Conservation (phyloP, 441 rosid genomes). For the Jatropha multifida region DNA sequence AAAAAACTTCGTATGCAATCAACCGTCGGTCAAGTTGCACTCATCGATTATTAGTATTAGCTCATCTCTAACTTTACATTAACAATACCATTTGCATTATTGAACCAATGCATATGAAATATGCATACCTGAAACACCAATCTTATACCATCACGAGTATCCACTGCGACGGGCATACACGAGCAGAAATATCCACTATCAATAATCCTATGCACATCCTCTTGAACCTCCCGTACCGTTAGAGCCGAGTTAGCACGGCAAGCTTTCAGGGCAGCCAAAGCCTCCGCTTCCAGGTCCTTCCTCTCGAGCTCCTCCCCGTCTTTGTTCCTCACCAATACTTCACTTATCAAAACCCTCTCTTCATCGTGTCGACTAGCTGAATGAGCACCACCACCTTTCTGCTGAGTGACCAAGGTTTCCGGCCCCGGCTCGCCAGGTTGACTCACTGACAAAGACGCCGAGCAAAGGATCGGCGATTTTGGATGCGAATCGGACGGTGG, state of each 20-base stretch:
- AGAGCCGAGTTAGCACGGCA: slow-evolving; percentile 82
- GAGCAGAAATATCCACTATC: slow-evolving; percentile 85
- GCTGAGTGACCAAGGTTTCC: slow-evolving; percentile 29
- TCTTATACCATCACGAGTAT: slow-evolving; percentile 81
- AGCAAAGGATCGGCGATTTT: slow-evolving; percentile 30
- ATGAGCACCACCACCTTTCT: slow-evolving; percentile 33
- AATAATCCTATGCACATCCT: slow-evolving; percentile 87
- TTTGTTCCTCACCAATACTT: slow-evolving; percentile 82
- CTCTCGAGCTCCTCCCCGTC: slow-evolving; percentile 93
- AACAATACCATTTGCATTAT: neutral
- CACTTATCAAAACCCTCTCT: slow-evolving; percentile 86
- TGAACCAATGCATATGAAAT: neutral
- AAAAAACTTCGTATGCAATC: too few species aligned
- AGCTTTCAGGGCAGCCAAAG: slow-evolving; percentile 71
- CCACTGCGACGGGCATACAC: slow-evolving; percentile 87
- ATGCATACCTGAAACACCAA: slow-evolving; percentile 75
- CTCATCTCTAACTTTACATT: too few species aligned
- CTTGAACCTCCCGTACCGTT: slow-evolving; percentile 79
- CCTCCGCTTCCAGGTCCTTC: slow-evolving; percentile 86
- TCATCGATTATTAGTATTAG: too few species aligned
- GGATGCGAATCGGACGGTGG: neutral
- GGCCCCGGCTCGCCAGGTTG: slow-evolving; percentile 26
- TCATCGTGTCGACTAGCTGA: slow-evolving; percentile 50
- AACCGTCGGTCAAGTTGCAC: too few species aligned
- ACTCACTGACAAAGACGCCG: slow-evolving; percentile 42